Evolutionary conservation across 176 grass and related monocot genomes (phyloP).

Genomic region (Triticum timopheevii): DNA sequence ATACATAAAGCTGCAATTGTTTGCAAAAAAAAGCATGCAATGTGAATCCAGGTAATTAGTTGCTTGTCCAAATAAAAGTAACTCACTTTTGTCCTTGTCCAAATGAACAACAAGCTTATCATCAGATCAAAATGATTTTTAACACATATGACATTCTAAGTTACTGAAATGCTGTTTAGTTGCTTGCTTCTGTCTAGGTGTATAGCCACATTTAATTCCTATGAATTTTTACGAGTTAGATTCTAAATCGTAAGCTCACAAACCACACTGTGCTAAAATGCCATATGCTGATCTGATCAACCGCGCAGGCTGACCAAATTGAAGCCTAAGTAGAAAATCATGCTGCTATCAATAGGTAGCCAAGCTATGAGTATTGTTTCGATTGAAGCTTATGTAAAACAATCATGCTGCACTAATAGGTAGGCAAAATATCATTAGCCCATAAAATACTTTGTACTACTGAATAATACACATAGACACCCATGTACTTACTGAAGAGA

Average conservation of each 20-base stretch:
- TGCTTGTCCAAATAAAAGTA: neutral
- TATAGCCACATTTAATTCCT: neutral
- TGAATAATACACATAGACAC: neutral
- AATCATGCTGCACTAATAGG: neutral
- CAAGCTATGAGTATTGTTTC: neutral
- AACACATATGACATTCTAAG: neutral
- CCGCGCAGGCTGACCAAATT: neutral
- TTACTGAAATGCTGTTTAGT: neutral
- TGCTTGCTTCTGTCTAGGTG: neutral
- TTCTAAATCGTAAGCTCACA: neutral
- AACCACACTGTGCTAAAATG: conserved; percentile 6
- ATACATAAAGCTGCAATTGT: neutral
- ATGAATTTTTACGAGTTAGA: neutral
- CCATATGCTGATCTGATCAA: neutral
- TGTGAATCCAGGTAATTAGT: neutral
- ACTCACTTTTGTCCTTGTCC: neutral
- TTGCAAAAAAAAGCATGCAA: neutral
- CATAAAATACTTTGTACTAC: neutral
- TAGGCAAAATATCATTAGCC: neutral
- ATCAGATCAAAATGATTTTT: neutral
- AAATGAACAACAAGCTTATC: conserved; percentile 18
- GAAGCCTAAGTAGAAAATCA: neutral
- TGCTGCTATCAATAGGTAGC: neutral
- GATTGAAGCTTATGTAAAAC: neutral
- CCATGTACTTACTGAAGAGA: neutral